Evolutionary conservation across 2,329 filamentous ascomycete genomes (phyloP).

Genomic region (Pyrenochaeta sp.): DNA sequence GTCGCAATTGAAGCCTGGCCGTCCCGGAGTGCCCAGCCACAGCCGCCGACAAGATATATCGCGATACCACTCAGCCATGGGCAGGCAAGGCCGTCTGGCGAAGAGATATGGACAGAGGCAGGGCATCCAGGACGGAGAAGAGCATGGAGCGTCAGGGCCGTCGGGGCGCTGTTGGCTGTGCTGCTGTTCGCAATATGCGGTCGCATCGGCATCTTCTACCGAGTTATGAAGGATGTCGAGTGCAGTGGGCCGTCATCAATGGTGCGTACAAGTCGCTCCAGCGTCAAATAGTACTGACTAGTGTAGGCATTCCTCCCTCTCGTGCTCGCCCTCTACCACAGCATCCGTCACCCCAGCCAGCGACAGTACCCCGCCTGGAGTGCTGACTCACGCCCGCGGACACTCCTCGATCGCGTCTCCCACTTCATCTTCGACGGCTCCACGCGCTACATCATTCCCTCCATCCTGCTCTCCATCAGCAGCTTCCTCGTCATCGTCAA

Average conservation of each 20-base stretch:
- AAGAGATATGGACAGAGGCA: slow-evolving; percentile 39
- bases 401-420: slow-evolving; percentile 35
- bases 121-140: slow-evolving; percentile 22
- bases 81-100: slow-evolving; percentile 28
- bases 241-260: slow-evolving; percentile 41
- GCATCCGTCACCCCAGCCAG: slow-evolving; percentile 33
- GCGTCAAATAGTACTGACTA: slow-evolving; percentile 14
- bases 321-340: slow-evolving; percentile 43
- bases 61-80: slow-evolving; percentile 42
- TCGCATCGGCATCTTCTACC: slow-evolving; percentile 43
- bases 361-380: slow-evolving; percentile 42
- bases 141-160: slow-evolving; percentile 28
- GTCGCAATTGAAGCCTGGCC: slow-evolving; percentile 38
- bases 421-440: slow-evolving; percentile 37
- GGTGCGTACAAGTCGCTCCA: slow-evolving; percentile 15
- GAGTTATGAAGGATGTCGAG: slow-evolving; percentile 40
- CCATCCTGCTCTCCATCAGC: slow-evolving; percentile 40
- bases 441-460: slow-evolving; percentile 45
- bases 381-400: slow-evolving; percentile 30
- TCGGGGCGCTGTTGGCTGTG: slow-evolving; percentile 35
- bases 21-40: slow-evolving; percentile 25
- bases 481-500: slow-evolving; percentile 41
- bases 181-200: slow-evolving; percentile 42
- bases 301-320: slow-evolving; percentile 42
- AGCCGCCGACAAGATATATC: slow-evolving; percentile 33